Evolutionary conservation across 495 filamentous ascomycete genomes (phyloP), one percentile per base, ranked within the genome.

Genomic region (Podospora pseudopauciseta): DNA sequence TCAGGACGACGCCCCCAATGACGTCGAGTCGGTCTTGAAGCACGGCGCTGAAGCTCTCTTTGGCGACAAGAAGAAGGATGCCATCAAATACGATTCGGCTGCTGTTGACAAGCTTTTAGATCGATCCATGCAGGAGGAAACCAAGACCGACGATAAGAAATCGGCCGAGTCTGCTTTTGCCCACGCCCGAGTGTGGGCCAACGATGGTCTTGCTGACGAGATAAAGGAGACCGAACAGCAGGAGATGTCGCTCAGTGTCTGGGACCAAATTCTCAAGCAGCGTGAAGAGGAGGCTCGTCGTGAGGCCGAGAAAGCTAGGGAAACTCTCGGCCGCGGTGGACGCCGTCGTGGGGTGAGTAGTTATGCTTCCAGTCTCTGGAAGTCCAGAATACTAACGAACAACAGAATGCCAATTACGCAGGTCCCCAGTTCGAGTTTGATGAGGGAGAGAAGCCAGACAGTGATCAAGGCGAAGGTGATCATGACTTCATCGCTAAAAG

Each of bases 141-240:
- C 89, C 2, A 80, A 86, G 60, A 76, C 85, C 5, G 76, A 77
- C 11, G 82, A 85, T 11, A 79, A 84, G 54, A 84, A 88, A 59
- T 85, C 85, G 26, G 85, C 88, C 1, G 89, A 91, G 70, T 89
- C 88, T 3, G 89, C 93, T 60, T 99, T 97, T 79, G 93, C 89
- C 54, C 92, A 93, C 77, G 96, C 95, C 61, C 86, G 93, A 23
- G 90, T 99, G 3, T 99, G 95, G 95, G 91, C 88, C 13, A 96
- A 96, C 73, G 90, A 96, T 6, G 68, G 63, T 5, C 77, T 84
- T n/a, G 75, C 92, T 0, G 86, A 87, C 19, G 89, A 85, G 3
- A 72, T 91, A 15, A 74, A 86, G 34, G 85, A 64, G 62, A 63
- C 88, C 1, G 39, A 49, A 13, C 85, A 88, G 44, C 81, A 82